These are phyloP conservation scores for Yamadazyma sp. DNA, from an alignment of 805 yeast genomes.

Conservation along the genomic window DNA sequence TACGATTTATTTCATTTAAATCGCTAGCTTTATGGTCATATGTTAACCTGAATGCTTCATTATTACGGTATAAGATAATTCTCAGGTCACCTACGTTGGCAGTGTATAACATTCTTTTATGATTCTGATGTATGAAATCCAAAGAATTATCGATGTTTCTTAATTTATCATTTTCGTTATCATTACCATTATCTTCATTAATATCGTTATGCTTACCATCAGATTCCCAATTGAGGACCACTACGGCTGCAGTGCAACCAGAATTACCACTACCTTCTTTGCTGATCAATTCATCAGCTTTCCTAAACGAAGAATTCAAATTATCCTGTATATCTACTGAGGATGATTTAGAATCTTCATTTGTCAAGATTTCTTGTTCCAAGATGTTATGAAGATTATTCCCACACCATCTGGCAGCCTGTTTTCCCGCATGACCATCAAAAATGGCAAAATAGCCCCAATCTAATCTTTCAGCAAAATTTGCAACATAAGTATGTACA, in stretches of 20 bases:
- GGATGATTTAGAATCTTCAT: constrained; percentile 10
- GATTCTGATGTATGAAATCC: constrained; percentile 21
- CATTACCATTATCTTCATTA: constrained; percentile 14
- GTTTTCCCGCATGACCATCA: constrained; percentile 97
- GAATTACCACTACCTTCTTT: constrained; percentile 65
- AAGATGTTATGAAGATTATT: constrained; percentile 71
- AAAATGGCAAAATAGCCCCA: constrained; percentile 95
- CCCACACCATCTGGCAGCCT: constrained; percentile 94
- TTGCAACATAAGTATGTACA: constrained; percentile 88
- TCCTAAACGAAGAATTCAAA: constrained; percentile 64
- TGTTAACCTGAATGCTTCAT: constrained; percentile 72
- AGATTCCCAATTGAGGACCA: constrained; percentile 80
- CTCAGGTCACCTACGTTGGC: constrained; percentile 96
- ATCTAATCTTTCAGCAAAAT: constrained; percentile 85
- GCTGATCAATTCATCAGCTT: constrained; percentile 69
- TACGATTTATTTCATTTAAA: constrained; percentile 68
- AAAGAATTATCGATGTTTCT: constrained; percentile 1
- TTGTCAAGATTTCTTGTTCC: constrained; percentile 48
- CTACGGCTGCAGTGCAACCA: constrained; percentile 96
- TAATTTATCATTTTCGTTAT: constrained; percentile 1
- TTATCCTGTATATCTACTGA: constrained; percentile 48
- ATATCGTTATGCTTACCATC: constrained; percentile 16
- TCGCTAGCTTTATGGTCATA: constrained; percentile 96
- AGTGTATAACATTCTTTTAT: constrained; percentile 77
- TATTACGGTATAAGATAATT: constrained; percentile 71